Conservation (phyloP, 495 filamentous ascomycete genomes). For the Daldinia loculata region DNA sequence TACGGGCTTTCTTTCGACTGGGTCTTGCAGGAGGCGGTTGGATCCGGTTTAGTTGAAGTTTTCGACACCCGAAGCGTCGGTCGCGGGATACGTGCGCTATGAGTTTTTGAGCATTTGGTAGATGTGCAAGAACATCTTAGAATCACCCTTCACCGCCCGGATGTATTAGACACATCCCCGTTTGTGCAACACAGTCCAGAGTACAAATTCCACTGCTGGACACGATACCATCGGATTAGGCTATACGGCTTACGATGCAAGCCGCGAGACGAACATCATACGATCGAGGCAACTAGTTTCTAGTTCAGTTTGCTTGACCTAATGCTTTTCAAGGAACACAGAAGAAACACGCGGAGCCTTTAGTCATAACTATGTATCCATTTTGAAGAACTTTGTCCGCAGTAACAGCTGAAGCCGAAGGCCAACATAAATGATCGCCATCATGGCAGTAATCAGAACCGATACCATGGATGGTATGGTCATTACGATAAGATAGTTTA, state of each 20-base stretch:
- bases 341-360: neutral
- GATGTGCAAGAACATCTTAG: too few relatives aligned
- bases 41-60: slow-evolving; percentile 79
- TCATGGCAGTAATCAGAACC: neutral
- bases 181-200: neutral
- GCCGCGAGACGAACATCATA: neutral
- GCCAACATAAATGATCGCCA: neutral
- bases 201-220: neutral
- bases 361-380: neutral
- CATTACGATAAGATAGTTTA: neutral
- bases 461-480: neutral
- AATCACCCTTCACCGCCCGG: neutral
- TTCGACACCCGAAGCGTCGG: slow-evolving; percentile 89
- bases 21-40: slow-evolving; percentile 80
- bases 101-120: neutral
- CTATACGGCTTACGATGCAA: neutral
- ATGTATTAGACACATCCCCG: neutral
- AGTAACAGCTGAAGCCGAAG: neutral
- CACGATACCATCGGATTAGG: neutral
- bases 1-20: slow-evolving; percentile 81
- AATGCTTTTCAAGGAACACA: neutral
- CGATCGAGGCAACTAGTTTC: neutral
- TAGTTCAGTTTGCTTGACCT: neutral
- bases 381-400: neutral
- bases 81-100: slow-evolving; percentile 65